phyloP scores from a whole-genome alignment of 73 alveolate genomes.

The Paramecium pentaurelia region DNA sequence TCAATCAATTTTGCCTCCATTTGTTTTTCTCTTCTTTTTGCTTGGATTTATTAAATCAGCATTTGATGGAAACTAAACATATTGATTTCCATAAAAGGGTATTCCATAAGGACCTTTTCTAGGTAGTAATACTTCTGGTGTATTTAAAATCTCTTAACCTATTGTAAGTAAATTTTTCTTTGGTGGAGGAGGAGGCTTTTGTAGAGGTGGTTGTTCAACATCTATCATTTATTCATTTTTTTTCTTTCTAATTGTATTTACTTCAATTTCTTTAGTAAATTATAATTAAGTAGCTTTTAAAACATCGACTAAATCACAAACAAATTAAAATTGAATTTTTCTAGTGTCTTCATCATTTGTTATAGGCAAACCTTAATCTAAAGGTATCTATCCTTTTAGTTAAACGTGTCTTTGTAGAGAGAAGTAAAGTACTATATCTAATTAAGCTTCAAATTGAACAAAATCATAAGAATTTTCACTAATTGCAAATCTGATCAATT shows the following conservation, averaged over 20 bases:
- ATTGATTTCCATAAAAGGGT: neutral
- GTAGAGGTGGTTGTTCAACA: neutral
- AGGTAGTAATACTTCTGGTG: neutral
- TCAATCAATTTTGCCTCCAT: slow-evolving; percentile 18
- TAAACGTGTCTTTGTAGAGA: neutral
- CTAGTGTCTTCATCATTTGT: slow-evolving; percentile 4
- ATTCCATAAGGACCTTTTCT: neutral
- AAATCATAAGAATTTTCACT: neutral
- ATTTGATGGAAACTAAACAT: neutral
- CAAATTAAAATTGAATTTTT: neutral
- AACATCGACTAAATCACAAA: neutral
- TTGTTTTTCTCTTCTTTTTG: slow-evolving; percentile 24
- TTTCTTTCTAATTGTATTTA: neutral
- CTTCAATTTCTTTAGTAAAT: neutral
- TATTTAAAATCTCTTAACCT: neutral
- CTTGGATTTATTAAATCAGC: slow-evolving; percentile 9
- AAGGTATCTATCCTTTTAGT: neutral
- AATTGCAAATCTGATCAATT: neutral
- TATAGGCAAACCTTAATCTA: neutral
- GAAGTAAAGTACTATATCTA: neutral
- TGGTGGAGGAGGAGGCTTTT: slow-evolving; percentile 22
- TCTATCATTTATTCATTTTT: neutral
- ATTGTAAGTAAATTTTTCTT: neutral
- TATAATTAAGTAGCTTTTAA: neutral
- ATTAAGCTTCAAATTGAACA: neutral